Evolutionary conservation across 2,329 filamentous ascomycete genomes (phyloP).

Genomic region (Cladophialophora bantiana): DNA sequence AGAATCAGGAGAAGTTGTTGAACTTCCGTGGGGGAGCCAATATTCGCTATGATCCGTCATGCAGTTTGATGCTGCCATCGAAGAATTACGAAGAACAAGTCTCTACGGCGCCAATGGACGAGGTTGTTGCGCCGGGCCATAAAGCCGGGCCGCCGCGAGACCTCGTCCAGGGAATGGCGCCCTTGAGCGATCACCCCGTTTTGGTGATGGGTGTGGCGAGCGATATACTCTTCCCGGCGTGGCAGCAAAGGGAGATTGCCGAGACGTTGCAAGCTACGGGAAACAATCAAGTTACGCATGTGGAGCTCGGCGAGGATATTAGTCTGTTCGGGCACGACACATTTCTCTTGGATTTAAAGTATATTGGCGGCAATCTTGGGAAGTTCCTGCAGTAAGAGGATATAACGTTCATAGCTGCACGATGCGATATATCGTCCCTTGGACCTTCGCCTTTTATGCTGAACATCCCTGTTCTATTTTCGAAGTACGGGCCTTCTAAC

Average conservation of each 20-base stretch:
- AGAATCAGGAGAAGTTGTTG: constrained; percentile 64
- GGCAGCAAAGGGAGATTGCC: constrained; percentile 95
- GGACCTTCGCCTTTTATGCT: background rate
- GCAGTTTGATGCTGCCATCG: constrained; percentile 82
- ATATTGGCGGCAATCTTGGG: constrained; percentile 84
- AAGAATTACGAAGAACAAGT: constrained; percentile 86
- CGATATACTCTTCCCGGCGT: constrained; percentile 95
- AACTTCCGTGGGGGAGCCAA: constrained; percentile 44
- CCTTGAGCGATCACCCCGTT: constrained; percentile 77
- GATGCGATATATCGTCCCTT: background rate
- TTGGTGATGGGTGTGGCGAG: constrained; percentile 93
- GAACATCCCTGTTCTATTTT: constrained; percentile 1
- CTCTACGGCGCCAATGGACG: constrained; percentile 43
- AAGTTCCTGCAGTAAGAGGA: constrained; percentile 72
- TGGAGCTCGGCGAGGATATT: constrained; percentile 91
- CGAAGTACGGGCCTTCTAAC: background rate
- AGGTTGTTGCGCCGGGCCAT: constrained; percentile 42
- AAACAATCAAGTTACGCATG: constrained; percentile 81
- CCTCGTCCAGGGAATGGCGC: constrained; percentile 75
- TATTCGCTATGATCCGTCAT: constrained; percentile 58
- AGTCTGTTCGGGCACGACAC: constrained; percentile 97
- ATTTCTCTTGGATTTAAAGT: constrained; percentile 88
- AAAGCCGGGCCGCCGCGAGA: constrained; percentile 73
- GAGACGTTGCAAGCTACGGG: constrained; percentile 78
- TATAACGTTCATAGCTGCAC: background rate